These are phyloP conservation scores for Arabidopsis hybrid DNA, from an alignment of 441 rosid species.

Conservation along the genomic window DNA sequence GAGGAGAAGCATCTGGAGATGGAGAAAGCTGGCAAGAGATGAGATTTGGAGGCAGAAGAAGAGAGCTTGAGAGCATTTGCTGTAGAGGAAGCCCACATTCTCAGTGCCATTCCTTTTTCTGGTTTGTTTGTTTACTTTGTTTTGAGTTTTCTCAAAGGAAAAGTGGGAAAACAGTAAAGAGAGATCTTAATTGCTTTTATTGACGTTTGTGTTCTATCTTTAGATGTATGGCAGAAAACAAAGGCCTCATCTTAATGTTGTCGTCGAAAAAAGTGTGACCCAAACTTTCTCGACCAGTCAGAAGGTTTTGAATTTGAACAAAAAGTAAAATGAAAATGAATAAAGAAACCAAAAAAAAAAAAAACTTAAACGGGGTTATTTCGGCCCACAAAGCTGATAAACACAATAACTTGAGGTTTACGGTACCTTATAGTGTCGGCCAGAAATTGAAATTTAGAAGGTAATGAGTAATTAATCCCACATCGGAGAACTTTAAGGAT, in stretches of 20 bases:
- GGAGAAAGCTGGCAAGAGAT: slow-evolving; percentile 52
- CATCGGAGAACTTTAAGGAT: neutral
- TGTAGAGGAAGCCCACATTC: slow-evolving; percentile 97
- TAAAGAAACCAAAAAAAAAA: neutral
- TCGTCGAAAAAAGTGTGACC: slow-evolving; percentile 28
- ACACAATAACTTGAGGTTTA: neutral
- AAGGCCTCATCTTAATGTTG: slow-evolving; percentile 75
- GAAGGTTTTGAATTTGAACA: slow-evolving; percentile 13
- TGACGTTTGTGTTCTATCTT: slow-evolving; percentile 50
- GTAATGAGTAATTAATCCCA: neutral
- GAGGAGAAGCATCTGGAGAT: slow-evolving; percentile 90
- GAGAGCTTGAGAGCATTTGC: slow-evolving; percentile 86
- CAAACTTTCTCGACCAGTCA: slow-evolving; percentile 1
- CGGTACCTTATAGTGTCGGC: slow-evolving; percentile 6
- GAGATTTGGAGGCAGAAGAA: slow-evolving; percentile 43
- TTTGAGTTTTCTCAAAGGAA: slow-evolving; percentile 18
- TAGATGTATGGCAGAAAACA: slow-evolving; percentile 78
- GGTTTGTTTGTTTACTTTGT: neutral
- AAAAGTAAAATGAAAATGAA: neutral
- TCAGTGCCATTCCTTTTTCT: slow-evolving; percentile 68
- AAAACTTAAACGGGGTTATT: neutral
- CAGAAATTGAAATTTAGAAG: neutral
- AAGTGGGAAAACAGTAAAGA: slow-evolving; percentile 30
- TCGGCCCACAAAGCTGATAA: neutral
- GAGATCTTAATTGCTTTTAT: slow-evolving; percentile 20